Conservation (phyloP, 441 rosid species). For the Pelargonium myrrhifolium region DNA sequence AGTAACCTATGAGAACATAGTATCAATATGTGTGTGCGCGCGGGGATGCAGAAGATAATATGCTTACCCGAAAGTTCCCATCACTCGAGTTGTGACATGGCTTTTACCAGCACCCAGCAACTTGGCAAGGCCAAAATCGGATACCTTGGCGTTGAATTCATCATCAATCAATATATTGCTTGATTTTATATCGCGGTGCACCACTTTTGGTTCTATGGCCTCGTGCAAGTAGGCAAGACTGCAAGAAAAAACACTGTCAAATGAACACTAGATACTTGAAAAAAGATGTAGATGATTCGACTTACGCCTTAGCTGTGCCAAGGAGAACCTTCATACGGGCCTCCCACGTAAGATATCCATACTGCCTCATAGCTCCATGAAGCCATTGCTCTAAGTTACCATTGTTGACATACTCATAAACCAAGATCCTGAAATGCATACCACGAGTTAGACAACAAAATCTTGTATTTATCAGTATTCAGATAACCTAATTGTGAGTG, state of each 20-base stretch:
- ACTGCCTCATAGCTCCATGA: constrained; percentile 86
- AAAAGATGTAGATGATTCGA: constrained; percentile 12
- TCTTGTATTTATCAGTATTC: too few relatives aligned
- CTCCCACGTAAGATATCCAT: constrained; percentile 92
- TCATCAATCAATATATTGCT: constrained; percentile 88
- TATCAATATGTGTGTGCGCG: neutral
- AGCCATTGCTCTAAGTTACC: constrained; percentile 98
- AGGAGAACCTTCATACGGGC: constrained; percentile 79
- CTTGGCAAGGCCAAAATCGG: constrained; percentile 97
- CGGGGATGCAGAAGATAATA: neutral
- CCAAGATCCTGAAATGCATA: constrained; percentile 53
- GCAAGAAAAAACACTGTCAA: constrained; percentile 26
- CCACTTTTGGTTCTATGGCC: constrained; percentile 98
- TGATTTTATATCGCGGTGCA: constrained; percentile 91
- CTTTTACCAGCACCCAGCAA: constrained; percentile 91
- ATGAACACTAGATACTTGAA: constrained; percentile 12
- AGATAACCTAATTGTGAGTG: too few relatives aligned
- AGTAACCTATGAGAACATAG: neutral
- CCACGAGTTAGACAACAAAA: too few relatives aligned
- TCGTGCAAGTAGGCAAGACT: constrained; percentile 94
- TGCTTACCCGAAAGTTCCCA: constrained; percentile 95
- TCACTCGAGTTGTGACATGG: constrained; percentile 90
- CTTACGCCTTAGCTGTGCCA: constrained; percentile 97
- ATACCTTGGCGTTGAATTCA: constrained; percentile 82
- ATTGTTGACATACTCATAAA: constrained; percentile 86